Base-by-base conservation (phyloP, 2,329 filamentous ascomycete genomes). In the Colletotrichum abscissum region DNA sequence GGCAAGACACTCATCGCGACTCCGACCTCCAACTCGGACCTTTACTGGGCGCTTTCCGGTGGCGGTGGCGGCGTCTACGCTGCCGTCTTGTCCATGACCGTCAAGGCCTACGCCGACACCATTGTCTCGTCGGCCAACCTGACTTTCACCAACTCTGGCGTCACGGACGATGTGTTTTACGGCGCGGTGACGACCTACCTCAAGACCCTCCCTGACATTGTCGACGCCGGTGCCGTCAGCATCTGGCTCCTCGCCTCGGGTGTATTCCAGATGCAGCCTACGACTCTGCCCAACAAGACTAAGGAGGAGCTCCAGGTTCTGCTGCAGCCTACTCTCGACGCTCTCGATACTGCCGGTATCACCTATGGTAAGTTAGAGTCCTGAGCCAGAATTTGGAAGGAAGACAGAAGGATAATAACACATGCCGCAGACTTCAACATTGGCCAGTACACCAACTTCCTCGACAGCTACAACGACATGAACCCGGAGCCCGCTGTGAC, bases 31-130 rank as follows among this genome's bases (percentile, higher is more conserved):
- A 84, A 90, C 67, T 63, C 80, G 0, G 88, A 91, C 67, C 81
- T 91, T 1, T 90, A 87, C 78, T 91, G 88, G 88, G 89, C 88
- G 2, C 78, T 90, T 5, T 81, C 81, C 59, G 87, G 88, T 8
- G 87, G 88, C 5, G 88, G 88, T 3, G 85, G 82, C 9, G 88
- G 88, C 3, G 88, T 83, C 2, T 91, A 86, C 74, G 89, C 83
- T 1, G 82, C 90, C 0, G 86, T 90, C 4, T 78, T 84, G 22
- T 87, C 85, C 11, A 82, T 89, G 78, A 89, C 87, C 0, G 78
- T 83, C 52, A 71, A 72, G 67, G 72, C 68, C 4, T 74, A 42
- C 58, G 62, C 67, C 9, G 72, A 87, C 70, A 78, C 78, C 5
- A 79, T 80, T 0, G 82, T 86, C 4, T 82, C 84, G 0, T 88